Evolutionary conservation across 306 rosid species (phyloP).

Genomic region (Vigna trinervia): DNA sequence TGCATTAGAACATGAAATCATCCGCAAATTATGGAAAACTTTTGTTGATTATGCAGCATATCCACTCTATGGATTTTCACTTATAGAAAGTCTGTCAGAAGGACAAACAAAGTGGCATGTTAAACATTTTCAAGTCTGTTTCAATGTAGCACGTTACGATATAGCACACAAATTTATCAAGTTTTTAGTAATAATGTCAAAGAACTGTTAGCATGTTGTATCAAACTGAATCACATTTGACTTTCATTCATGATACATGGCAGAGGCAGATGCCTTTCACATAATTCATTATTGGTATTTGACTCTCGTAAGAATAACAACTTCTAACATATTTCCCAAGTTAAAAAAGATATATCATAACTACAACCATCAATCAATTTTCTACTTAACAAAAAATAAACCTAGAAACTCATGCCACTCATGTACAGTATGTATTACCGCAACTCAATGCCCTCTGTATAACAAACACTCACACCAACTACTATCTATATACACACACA

Average conservation of each 20-base stretch:
- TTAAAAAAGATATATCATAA: background rate
- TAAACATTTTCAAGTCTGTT: conserved; percentile 2
- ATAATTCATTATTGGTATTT: conserved; percentile 15
- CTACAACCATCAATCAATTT: conserved; percentile 38
- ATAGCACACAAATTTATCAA: background rate
- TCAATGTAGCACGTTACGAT: conserved; percentile 8
- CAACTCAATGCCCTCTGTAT: conserved; percentile 46
- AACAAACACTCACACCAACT: conserved; percentile 50
- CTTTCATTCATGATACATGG: conserved; percentile 3
- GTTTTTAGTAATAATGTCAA: conserved; percentile 5
- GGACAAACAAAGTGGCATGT: background rate
- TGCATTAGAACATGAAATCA: conserved; percentile 10
- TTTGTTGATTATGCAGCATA: conserved; percentile 17
- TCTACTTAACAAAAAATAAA: conserved; percentile 36
- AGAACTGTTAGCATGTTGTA: background rate
- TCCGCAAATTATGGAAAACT: background rate
- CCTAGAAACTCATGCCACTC: conserved; percentile 49
- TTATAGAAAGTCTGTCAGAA: too few relatives aligned
- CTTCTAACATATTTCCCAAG: background rate
- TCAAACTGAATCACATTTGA: conserved; percentile 26
- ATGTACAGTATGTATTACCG: conserved; percentile 50
- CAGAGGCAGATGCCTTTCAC: conserved; percentile 16
- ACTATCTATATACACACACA: conserved; percentile 31
- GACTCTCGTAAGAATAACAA: conserved; percentile 10
- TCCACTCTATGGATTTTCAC: background rate